Conservation (phyloP, 805 yeast species). For the Wickerhamiella azyma region DNA sequence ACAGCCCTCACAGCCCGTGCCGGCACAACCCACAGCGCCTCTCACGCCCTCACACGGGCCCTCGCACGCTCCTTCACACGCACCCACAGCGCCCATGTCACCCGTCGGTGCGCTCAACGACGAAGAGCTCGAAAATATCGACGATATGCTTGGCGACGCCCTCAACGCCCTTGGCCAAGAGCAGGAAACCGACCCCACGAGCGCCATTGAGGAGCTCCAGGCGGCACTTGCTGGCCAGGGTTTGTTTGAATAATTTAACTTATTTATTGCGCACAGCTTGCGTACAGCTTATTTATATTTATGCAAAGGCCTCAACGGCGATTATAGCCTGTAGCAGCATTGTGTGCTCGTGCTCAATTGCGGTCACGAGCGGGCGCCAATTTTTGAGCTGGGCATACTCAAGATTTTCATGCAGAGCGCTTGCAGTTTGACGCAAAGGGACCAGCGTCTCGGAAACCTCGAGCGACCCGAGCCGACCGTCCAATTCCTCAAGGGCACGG, state of each 20-base stretch:
- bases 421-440: conserved; percentile 10
- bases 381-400: conserved; percentile 14
- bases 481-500: conserved; percentile 8
- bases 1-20: not conserved
- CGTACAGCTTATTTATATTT: not conserved
- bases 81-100: not conserved
- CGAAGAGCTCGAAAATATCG: conserved; percentile 3
- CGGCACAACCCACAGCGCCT: not conserved
- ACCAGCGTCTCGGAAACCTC: conserved; percentile 8
- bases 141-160: conserved; percentile 7
- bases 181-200: conserved; percentile 3
- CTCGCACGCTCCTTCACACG: not conserved
- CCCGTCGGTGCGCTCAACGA: not conserved
- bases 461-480: conserved; percentile 14
- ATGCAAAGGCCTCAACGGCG: conserved; percentile 10
- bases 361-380: conserved; percentile 22
- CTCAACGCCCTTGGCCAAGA: conserved; percentile 3
- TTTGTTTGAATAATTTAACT: conserved; percentile 1
- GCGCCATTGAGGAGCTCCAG: conserved; percentile 5
- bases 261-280: too few relatives aligned
- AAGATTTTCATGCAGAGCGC: conserved; percentile 12
- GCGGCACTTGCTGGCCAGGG: conserved; percentile 6
- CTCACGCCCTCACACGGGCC: not conserved
- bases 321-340: conserved; percentile 18
- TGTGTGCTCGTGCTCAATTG: conserved; percentile 23